Conservation (phyloP, 2,329 filamentous ascomycete genomes). For the Aureobasidium subglaciale region DNA sequence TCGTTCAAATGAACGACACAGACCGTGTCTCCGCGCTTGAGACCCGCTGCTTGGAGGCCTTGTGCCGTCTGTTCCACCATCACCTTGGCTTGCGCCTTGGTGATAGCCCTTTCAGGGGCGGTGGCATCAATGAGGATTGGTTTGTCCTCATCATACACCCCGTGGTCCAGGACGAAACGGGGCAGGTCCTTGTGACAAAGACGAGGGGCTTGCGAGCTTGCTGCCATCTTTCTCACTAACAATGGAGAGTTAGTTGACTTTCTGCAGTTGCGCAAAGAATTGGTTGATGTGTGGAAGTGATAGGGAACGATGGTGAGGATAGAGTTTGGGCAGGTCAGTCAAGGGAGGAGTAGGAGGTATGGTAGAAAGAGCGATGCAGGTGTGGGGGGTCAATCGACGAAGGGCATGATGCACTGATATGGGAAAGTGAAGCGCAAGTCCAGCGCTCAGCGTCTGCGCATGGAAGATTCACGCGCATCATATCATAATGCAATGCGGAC, state of each 20-base stretch:
- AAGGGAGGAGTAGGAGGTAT: neutral
- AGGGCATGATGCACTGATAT: no score
- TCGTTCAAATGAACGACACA: slow-evolving; percentile 23
- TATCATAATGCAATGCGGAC: neutral
- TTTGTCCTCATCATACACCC: slow-evolving; percentile 19
- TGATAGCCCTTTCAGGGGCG: slow-evolving; percentile 22
- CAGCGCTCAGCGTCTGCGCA: no score
- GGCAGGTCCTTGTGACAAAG: slow-evolving; percentile 17
- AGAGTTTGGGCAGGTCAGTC: neutral
- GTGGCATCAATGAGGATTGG: slow-evolving; percentile 28
- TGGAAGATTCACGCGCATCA: neutral
- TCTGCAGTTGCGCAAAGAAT: neutral
- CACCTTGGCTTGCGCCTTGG: slow-evolving; percentile 13
- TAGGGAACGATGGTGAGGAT: no score
- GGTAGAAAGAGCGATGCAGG: neutral
- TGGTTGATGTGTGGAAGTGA: no score
- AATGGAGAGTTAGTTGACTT: neutral
- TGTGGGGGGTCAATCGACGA: no score
- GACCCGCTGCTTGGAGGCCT: neutral
- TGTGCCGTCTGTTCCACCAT: neutral
- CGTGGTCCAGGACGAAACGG: slow-evolving; percentile 17
- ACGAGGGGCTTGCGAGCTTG: neutral
- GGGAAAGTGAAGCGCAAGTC: no score
- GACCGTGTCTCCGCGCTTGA: slow-evolving; percentile 8
- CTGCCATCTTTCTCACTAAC: neutral